Evolutionary conservation across 371 early-diverging fungal genomes (phyloP).

Genomic region (Apophysomyces variabilis): DNA sequence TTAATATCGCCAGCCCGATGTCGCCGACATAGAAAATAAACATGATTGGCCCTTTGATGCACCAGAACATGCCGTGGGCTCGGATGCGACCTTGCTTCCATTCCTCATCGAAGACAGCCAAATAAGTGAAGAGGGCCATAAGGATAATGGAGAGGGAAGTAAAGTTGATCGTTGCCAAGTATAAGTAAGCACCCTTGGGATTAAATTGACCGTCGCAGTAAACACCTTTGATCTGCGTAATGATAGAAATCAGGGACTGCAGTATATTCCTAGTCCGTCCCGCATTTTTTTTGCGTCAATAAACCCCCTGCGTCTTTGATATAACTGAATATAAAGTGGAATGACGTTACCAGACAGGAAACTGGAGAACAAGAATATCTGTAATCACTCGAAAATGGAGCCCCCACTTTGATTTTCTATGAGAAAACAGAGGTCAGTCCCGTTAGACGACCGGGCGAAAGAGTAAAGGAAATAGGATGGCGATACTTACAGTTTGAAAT

Average conservation of each 20-base stretch:
- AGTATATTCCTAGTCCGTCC: constrained; percentile 22
- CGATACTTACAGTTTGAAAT: constrained; percentile 18
- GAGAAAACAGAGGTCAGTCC: no score
- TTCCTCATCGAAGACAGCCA: constrained; percentile 22
- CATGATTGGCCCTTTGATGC: constrained; percentile 32
- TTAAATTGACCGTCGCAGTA: constrained; percentile 22
- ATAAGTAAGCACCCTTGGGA: constrained; percentile 25
- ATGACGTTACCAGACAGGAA: constrained; percentile 23
- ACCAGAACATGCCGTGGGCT: constrained; percentile 31
- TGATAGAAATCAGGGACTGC: constrained; percentile 22
- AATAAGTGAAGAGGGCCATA: constrained; percentile 25
- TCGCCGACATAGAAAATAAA: constrained; percentile 27
- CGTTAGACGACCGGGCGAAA: not conserved
- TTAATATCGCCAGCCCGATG: constrained; percentile 16
- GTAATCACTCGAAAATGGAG: constrained; percentile 28
- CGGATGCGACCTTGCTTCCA: constrained; percentile 17
- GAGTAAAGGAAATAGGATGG: not conserved
- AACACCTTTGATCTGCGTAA: constrained; percentile 21
- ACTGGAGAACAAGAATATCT: constrained; percentile 23
- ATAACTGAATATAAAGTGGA: not conserved
- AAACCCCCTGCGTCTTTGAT: not conserved
- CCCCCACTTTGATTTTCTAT: constrained; percentile 29
- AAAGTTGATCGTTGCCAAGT: constrained; percentile 21
- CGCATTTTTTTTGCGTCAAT: not conserved
- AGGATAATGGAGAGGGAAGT: constrained; percentile 23